Base-by-base conservation (phyloP, 352 stramenopile genomes). In the Globisporangium splendens region DNA sequence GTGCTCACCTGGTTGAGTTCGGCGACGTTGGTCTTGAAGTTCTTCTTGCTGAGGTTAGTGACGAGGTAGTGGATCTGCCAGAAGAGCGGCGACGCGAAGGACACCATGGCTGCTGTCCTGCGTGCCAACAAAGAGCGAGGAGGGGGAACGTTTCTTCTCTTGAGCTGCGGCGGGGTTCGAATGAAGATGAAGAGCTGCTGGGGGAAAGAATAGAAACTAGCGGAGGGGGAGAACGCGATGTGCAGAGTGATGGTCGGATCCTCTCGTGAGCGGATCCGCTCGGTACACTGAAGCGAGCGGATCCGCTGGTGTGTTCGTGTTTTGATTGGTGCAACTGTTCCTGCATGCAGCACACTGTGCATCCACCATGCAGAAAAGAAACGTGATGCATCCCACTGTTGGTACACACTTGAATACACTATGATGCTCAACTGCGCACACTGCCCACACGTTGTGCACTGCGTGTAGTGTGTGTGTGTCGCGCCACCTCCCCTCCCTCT, bases 51-150 rank as follows among this genome's bases (percentile, higher is more conserved):
- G 51, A 97, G 81, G 71, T 95, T 97, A 33, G 83, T 95, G 35
- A 97, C 88, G 55, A 97, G 73, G 68, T 96, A 96, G 62, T 95
- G 91, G 63, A 97, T 97, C 75, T 97, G 90, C 89, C 87, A 97
- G 72, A 97, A 97, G 39, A 97, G 72, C 61, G 90, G 90, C 69
- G 89, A 96, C 63, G 88, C 88, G 68, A 97, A 96, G 66, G 86
- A 94, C 66, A 93, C 83, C 86, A 96, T 94, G 49, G 49, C 54
- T 55, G 42, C 55, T 3, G 8, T 8, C 8, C 21, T 17, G 47
- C 24, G 20, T 52, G 13, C 39, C 21, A 3, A 11, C 38, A 12
- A 3, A 12, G 39, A 18, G 17, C 12, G 13, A 18, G 48, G 49
- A 31, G 18, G 46, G 24, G 48, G 49, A 31, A 21, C 50, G 24